phyloP scores from a whole-genome alignment of 2,329 filamentous ascomycete species.

The Leptographium wingfieldii region DNA sequence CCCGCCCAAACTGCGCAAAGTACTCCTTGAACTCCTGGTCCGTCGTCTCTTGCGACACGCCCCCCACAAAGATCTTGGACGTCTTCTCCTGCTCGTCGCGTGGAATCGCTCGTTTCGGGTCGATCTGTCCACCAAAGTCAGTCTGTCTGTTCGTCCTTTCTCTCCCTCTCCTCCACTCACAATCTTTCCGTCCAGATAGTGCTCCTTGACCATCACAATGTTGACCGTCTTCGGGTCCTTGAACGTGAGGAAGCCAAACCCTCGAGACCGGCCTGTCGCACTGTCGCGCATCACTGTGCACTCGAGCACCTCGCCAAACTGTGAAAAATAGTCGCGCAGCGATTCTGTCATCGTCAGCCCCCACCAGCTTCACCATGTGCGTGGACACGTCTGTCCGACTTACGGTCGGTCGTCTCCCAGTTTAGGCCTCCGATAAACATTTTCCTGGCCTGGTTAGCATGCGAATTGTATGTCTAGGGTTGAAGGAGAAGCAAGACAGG shows the following conservation, averaged over 20 bases:
- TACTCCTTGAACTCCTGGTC: constrained; percentile 94
- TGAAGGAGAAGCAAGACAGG: background rate
- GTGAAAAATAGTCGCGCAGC: constrained; percentile 89
- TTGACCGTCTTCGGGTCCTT: constrained; percentile 97
- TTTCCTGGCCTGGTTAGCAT: constrained; percentile 49
- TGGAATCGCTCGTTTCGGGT: constrained; percentile 93
- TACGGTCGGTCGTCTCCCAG: constrained; percentile 73
- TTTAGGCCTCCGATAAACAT: constrained; percentile 99
- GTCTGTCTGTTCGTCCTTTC: background rate
- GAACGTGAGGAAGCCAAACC: constrained; percentile 96
- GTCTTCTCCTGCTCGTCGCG: constrained; percentile 97
- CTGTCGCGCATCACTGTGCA: constrained; percentile 99
- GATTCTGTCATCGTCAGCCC: constrained; percentile 54
- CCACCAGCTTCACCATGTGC: background rate
- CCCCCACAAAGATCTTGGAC: constrained; percentile 96
- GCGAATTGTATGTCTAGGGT: background rate
- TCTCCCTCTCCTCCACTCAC: constrained; percentile 40
- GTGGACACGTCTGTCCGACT: background rate
- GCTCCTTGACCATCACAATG: constrained; percentile 99
- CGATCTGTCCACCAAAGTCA: constrained; percentile 52
- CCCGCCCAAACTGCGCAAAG: constrained; percentile 91
- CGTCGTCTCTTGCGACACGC: constrained; percentile 92
- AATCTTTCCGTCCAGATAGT: constrained; percentile 95
- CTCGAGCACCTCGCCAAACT: constrained; percentile 93
- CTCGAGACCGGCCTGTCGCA: constrained; percentile 81